A percentile compares a stretch with the other conserved stretches of the same genome.
These are phyloP conservation scores for Trichoderma brevicompactum DNA, from an alignment of 2,329 filamentous ascomycete genomes.

Conservation along the genomic window DNA sequence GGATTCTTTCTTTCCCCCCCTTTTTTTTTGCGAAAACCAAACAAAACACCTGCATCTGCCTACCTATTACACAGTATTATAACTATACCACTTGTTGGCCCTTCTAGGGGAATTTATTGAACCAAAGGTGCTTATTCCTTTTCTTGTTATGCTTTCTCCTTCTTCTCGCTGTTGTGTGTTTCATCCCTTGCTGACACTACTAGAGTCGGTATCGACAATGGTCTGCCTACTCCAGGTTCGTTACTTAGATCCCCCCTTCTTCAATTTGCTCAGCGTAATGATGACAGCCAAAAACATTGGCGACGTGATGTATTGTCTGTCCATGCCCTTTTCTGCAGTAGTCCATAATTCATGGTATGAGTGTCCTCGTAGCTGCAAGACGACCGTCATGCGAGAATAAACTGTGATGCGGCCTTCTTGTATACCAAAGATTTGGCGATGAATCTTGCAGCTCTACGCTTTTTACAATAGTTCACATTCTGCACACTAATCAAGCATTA, in stretches of 20 bases:
- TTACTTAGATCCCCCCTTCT: neutral
- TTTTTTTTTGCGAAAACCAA: neutral
- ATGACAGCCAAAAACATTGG: neutral
- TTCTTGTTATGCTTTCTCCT: conserved; percentile 32
- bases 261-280: neutral
- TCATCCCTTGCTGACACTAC: conserved; percentile 37
- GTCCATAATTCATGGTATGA: neutral
- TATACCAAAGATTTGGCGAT: neutral
- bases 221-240: conserved; percentile 16
- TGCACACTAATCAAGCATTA: too few relatives aligned
- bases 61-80: neutral
- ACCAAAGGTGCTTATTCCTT: conserved; percentile 40
- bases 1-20: neutral
- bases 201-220: conserved; percentile 22
- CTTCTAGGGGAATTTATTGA: conserved; percentile 5
- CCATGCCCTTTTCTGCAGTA: neutral
- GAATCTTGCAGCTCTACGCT: neutral
- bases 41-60: neutral
- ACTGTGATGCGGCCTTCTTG: too few relatives aligned
- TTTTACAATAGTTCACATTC: neutral
- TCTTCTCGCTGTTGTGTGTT: conserved; percentile 32
- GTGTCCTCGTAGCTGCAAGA: neutral
- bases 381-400: too few relatives aligned
- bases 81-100: conserved; percentile 4
- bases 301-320: neutral